phyloP scores from a whole-genome alignment of 257 asterid species.

The Solanum sejunctum region DNA sequence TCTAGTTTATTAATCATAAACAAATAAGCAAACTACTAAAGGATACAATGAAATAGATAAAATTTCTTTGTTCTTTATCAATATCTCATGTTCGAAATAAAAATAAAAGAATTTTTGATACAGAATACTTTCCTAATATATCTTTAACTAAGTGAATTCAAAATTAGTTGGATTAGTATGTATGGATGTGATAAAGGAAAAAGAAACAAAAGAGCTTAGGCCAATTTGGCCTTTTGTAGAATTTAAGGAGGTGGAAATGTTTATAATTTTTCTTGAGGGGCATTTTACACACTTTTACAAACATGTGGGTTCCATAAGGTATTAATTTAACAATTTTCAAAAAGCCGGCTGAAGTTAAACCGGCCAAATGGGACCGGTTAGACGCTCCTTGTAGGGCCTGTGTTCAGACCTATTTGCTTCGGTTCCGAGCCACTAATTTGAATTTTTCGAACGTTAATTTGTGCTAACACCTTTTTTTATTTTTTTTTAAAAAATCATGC shows the following conservation, averaged over 20 bases:
- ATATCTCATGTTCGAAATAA: background rate
- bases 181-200: background rate
- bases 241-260: background rate
- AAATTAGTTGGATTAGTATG: background rate
- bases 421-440: constrained; percentile 53
- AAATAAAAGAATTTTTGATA: background rate
- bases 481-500: too few relatives aligned
- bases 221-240: background rate
- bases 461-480: background rate
- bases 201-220: background rate
- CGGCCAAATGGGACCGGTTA: background rate
- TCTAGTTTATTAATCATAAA: background rate
- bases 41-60: background rate
- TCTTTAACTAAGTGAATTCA: background rate
- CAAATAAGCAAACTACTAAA: background rate
- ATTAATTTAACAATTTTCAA: background rate
- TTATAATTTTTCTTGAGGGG: background rate
- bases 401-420: constrained; percentile 24
- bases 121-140: background rate
- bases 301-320: background rate
- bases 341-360: background rate
- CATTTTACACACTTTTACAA: background rate
- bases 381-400: background rate
- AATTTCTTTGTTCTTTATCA: background rate
- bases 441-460: constrained; percentile 54